Base-by-base conservation (phyloP, 148 eudicot genomes). In the Rhododendron simsii region DNA sequence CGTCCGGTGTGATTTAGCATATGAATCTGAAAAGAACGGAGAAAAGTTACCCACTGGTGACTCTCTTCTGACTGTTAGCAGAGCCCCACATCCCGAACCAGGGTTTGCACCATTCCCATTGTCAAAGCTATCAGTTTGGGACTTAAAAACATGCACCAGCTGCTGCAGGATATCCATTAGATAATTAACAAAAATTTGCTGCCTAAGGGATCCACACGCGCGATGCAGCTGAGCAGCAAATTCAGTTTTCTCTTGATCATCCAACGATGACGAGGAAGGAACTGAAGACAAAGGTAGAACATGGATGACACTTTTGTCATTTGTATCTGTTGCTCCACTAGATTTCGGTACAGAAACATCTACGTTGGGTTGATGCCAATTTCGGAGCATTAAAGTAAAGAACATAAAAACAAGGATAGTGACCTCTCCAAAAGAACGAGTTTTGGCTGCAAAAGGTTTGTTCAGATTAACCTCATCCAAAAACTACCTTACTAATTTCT, bases 141-240 rank as follows among this genome's bases (percentile, higher is more conserved):
- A 93, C 89, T 98, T 98, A 82, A 95, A 98, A 87, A 93, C 92
- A 81, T 92, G 95, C 83, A 92, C 96, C 73, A 98, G 91, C 94
- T 98, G 98, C 89, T 95, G 98, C 94, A 98, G 88, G 73, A 95
- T 94, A 91, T 98, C 98, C 99, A 95, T 95, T 71, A 95, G 95
- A 91, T 94, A 95, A 89, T 93, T 94, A 63, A 98, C 89, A 88
- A 98, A 93, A 88, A 88, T 90, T 87, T 98, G 99, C 86, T 98
- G 98, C 92, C 99, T 91, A 81, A 98, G 96, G 84, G 89, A 81
- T 78, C 92, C 94, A 88, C 98, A 95, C 50, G 99, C 98, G 57
- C 93, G 93, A 89, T 89, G 94, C 84, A 98, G 90, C 90, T 95
- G 98, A 74, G 94, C 90, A 67, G 92, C 87, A 84, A 92, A 95